A percentile compares a stretch with the other conserved stretches of the same genome.
Evolutionary conservation across 352 stramenopile species (phyloP).

Genomic region (Phytophthora cryptogea): DNA sequence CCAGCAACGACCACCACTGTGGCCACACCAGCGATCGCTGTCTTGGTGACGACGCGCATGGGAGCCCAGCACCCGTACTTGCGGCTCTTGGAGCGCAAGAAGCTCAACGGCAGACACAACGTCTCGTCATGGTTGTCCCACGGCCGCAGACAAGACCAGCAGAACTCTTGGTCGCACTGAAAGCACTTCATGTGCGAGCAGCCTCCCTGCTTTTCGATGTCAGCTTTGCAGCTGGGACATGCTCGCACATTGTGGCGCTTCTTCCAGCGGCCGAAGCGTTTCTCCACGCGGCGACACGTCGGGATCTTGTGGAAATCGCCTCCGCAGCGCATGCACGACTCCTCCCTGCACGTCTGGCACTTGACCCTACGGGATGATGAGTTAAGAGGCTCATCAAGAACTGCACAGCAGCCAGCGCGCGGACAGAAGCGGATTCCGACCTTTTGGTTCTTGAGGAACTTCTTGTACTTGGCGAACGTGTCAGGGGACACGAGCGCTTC

Average conservation of each 20-base stretch:
- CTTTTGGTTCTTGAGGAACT: conserved; percentile 68
- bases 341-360: conserved; percentile 47
- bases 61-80: conserved; percentile 67
- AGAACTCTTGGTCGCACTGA: conserved; percentile 86
- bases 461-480: conserved; percentile 67
- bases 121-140: conserved; percentile 80
- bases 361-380: conserved; percentile 47
- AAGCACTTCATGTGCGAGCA: conserved; percentile 89
- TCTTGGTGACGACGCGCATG: conserved; percentile 77
- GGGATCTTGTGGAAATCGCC: conserved; percentile 59
- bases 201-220: conserved; percentile 86
- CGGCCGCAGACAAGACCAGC: conserved; percentile 72
- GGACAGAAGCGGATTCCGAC: conserved; percentile 76
- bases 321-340: conserved; percentile 78
- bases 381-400: conserved; percentile 62
- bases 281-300: conserved; percentile 64
- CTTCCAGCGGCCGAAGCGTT: conserved; percentile 69
- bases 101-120: conserved; percentile 69
- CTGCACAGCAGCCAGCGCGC: conserved; percentile 58
- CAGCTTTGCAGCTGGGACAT: conserved; percentile 67
- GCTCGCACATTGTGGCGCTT: conserved; percentile 70
- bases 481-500: conserved; percentile 51
- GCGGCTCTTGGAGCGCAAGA: conserved; percentile 69
- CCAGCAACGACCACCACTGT: conserved; percentile 57
- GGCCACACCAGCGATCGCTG: conserved; percentile 52